Evolutionary conservation across 108 stramenopile genomes (phyloP), one percentile per base, ranked within the genome.

Genomic region (Cyclotella distinguenda): DNA sequence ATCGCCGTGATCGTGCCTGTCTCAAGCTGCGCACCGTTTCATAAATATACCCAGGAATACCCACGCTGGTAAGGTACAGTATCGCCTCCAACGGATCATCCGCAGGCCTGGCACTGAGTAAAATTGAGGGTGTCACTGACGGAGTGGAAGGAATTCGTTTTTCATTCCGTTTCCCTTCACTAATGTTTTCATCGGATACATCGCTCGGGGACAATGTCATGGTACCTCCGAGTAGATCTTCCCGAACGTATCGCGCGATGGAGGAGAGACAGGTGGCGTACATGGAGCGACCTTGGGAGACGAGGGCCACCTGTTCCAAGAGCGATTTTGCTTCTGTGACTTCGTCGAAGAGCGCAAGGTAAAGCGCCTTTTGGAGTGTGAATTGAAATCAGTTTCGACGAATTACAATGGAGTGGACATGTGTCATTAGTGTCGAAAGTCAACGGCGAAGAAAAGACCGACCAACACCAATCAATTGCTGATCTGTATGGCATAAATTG

Each of bases 81-180:
- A 94, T 87, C 12, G 78, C 65, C 84, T 94, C 92, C 15, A 94
- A 47, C 5, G 92, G 92, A 82, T 94, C 92, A 59, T 90, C 89
- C 3, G 79, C 64, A 9, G 92, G 92, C 35, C 88, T 73, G 2
- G 76, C 72, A 66, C 86, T 86, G 4, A 92, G 55, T 15, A 89
- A 42, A 22, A 70, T 57, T 8, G 87, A 83, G 15, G 87, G 89
- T 63, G 87, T 85, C 5, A 84, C 46, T 23, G 68, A 51, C 13
- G 68, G 32, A 42, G 50, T 83, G 69, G 54, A 66, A 78, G 66
- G 84, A 74, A 72, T 15, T 28, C 30, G 36, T 6, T 55, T 42
- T 13, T 38, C 42, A n/a, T n/a, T n/a, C 49, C 44, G 32, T n/a
- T 10, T 12, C 27, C 4, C 30, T 49, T 43, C 63, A 34, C 15